Evolutionary conservation across 208 protist genomes (phyloP), one percentile per base, ranked within the genome.

Genomic region (Trypanosoma conorhini): DNA sequence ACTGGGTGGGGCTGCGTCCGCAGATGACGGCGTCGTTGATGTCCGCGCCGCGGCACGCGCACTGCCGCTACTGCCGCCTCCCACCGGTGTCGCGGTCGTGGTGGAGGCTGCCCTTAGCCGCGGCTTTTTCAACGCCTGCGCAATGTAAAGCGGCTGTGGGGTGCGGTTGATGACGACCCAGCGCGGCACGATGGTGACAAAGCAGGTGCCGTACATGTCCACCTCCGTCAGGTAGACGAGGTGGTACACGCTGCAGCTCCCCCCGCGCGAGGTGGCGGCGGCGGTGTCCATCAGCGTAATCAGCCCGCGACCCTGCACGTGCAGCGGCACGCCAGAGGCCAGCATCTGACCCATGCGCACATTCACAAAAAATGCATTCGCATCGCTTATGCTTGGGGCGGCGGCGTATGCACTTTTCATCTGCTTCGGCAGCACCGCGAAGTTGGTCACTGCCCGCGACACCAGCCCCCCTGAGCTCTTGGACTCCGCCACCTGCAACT

Each of bases 111-210:
- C 71, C 13, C 69, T 67, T 60, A 79, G 60, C 17, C 65, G 55
- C 28, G 80, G 2, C 19, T 28, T 17, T 61, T 70, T 74, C 67
- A 84, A 59, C 4, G 83, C 72, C 50, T 83, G 79, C 4, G 81
- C 85, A 10, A 89, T 79, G 70, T 88, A 91, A 21, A 96, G 71
- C 12, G 80, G 74, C 22, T 69, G 72, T 51, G 66, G 68, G 26
- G 73, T 91, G 67, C 87, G 86, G 76, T 97, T 97, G 21, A 90
- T 83, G n/a, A 97, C 26, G 22, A 93, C 71, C 89, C 92, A 97
- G 7, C 89, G 92, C 26, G 89, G 89, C 9, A 85, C 83, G 62
- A 97, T 86, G n/a, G 72, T 82, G 30, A 97, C 87, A 26, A 89
- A 79, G 21, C 84, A 51, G 1, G 82, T 71, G 5, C 92, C 89